Percentiles rank a stretch among this genome's conserved stretches.
phyloP scores from a whole-genome alignment of 495 filamentous ascomycete species.

The Barbatosphaeria neglecta region DNA sequence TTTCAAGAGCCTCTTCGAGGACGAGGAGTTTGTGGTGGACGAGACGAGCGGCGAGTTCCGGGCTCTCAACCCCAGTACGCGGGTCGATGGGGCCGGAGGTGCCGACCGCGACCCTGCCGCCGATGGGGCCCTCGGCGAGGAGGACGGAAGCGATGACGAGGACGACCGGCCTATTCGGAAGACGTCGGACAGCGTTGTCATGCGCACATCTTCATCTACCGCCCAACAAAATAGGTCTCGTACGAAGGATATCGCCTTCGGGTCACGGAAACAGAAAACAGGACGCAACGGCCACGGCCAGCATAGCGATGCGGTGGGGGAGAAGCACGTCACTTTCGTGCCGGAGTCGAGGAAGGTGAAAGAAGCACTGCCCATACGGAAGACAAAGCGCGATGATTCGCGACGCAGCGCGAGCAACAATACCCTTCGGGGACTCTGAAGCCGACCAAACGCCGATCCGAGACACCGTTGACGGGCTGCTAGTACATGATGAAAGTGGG shows the following conservation, averaged over 20 bases:
- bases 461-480: no score
- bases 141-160: conserved; percentile 32
- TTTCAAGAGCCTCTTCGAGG: conserved; percentile 82
- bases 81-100: conserved; percentile 15
- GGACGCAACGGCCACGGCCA: conserved; percentile 33
- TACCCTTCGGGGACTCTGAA: conserved; percentile 51
- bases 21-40: conserved; percentile 85
- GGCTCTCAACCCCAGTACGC: conserved; percentile 72
- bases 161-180: conserved; percentile 24
- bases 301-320: conserved; percentile 56
- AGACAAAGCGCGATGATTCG: conserved; percentile 31
- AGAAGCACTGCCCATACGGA: conserved; percentile 18
- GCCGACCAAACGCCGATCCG: conserved; percentile 6
- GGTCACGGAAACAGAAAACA: conserved; percentile 45
- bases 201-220: conserved; percentile 62
- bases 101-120: conserved; percentile 9
- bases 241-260: conserved; percentile 54
- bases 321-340: conserved; percentile 76
- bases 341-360: conserved; percentile 47
- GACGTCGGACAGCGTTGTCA: conserved; percentile 29
- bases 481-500: conserved; percentile 14
- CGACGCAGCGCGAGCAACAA: conserved; percentile 67
- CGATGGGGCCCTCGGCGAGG: conserved; percentile 17
- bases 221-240: conserved; percentile 43
- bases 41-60: conserved; percentile 81